Base-by-base conservation (phyloP, 148 eudicot genomes). In the Silene conica region DNA sequence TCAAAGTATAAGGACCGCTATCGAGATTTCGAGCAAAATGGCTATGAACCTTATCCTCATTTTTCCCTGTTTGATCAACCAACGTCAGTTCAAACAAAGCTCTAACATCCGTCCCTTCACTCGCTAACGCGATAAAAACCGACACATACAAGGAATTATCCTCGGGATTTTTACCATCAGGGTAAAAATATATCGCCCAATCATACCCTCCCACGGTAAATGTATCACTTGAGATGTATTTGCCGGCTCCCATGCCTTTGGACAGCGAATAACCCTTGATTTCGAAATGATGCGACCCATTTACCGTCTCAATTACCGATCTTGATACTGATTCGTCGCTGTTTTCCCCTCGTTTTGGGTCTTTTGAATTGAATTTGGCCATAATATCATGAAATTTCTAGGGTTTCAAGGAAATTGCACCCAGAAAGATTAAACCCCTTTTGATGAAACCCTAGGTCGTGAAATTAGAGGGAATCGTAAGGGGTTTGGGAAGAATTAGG, bases 171-270 rank as follows among this genome's bases (percentile, higher is more conserved):
- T 93, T 93, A 59, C 98, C 98, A 21, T 93, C 98, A 0, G 98
- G 98, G 72, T 93, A 93, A 69, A 91, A 93, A 73, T 93, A 93
- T 15, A 93, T 74, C 60, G 97, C 98, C 98, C 98, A 93, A 56
- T 93, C 98, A 63, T 84, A 89, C 0, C 97, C 97, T 1, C 97
- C 98, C 1, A 93, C 94, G 45, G 79, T 86, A 62, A 93, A 93
- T 0, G 81, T 79, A 50, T 93, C 98, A 70, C 91, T 86, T 0
- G 92, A 76, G 0, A 93, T 72, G 81, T 93, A 91, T 75, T 85
- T 87, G 6, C 98, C 98, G 0, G 89, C 76, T 0, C 96, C 95
- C 89, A 93, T 91, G 0, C 98, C 98, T 72, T 90, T 93, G 8
- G 96, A 90, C 13, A 93, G 67, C 1, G 98, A 91, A 83, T 91